A percentile compares a stretch with the other conserved stretches of the same genome.
phyloP scores from a whole-genome alignment of 2,329 filamentous ascomycete species.

The Sclerotinia minor region DNA sequence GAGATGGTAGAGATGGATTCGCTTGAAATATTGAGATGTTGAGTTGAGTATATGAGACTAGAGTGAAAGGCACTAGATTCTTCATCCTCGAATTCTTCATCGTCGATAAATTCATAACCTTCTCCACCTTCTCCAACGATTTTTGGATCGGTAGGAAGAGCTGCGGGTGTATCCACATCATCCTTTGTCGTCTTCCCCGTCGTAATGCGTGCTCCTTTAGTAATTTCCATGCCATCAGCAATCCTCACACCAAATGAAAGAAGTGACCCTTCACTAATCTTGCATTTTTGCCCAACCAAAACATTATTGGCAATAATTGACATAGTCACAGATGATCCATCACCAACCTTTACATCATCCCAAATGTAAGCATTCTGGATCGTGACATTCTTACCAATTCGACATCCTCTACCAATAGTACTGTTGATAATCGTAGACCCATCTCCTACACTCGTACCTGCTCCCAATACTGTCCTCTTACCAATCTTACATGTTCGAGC shows the following conservation, averaged over 20 bases:
- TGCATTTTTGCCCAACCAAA: conserved; percentile 68
- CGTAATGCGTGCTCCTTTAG: conserved; percentile 44
- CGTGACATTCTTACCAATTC: conserved; percentile 79
- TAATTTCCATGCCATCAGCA: conserved; percentile 57
- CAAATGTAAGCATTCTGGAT: conserved; percentile 83
- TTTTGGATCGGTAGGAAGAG: conserved; percentile 48
- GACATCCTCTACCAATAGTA: conserved; percentile 80
- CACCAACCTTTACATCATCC: conserved; percentile 77
- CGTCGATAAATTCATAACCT: conserved; percentile 65
- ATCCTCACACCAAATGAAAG: conserved; percentile 78
- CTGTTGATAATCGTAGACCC: conserved; percentile 70
- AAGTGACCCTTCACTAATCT: conserved; percentile 69
- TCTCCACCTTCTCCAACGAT: conserved; percentile 60
- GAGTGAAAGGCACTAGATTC: conserved; percentile 56
- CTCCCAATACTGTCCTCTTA: conserved; percentile 72
- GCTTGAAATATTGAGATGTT: conserved; percentile 45
- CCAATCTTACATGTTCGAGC: conserved; percentile 70
- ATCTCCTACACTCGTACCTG: conserved; percentile 72
- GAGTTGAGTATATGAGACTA: conserved; percentile 42
- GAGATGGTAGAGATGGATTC: conserved; percentile 66
- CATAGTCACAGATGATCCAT: conserved; percentile 67
- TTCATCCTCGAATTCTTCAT: conserved; percentile 58
- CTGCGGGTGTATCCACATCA: conserved; percentile 29
- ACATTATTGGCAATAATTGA: conserved; percentile 76
- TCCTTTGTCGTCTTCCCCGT: conserved; percentile 46